Conservation (phyloP, 352 stramenopile species). For the Phytophthora chlamydospora region DNA sequence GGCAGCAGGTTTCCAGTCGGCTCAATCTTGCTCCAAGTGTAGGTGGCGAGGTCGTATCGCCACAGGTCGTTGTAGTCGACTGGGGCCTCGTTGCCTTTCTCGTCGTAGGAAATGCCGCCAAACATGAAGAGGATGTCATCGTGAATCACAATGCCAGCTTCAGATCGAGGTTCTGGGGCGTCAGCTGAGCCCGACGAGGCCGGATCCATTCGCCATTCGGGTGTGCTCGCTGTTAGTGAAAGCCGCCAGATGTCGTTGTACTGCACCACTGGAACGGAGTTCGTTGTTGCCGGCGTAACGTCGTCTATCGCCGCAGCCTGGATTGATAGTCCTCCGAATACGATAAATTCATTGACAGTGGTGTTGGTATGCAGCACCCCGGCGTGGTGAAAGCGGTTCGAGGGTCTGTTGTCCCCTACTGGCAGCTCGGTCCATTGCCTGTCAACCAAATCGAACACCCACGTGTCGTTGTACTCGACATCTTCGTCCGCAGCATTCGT, state of each 20-base stretch:
- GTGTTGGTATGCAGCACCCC: conserved; percentile 48
- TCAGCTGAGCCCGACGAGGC: conserved; percentile 7
- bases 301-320: conserved; percentile 15
- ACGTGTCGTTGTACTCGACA: conserved; percentile 79
- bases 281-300: background rate
- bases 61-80: conserved; percentile 68
- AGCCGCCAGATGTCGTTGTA: conserved; percentile 65
- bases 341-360: conserved; percentile 48
- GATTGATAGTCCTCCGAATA: conserved; percentile 62
- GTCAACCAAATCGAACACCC: conserved; percentile 52
- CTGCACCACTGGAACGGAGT: conserved; percentile 42
- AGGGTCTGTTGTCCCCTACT: conserved; percentile 27
- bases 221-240: conserved; percentile 27
- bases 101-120: conserved; percentile 73
- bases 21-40: conserved; percentile 47
- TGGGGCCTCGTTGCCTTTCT: conserved; percentile 36
- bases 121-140: conserved; percentile 67
- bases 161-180: conserved; percentile 47
- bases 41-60: conserved; percentile 57
- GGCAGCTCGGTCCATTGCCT: conserved; percentile 44
- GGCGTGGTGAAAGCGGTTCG: conserved; percentile 51
- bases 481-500: conserved; percentile 42
- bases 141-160: conserved; percentile 55
- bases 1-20: conserved; percentile 29
- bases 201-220: conserved; percentile 50